Conservation (phyloP, 257 asterid genomes). For the Capsicum chinense region DNA sequence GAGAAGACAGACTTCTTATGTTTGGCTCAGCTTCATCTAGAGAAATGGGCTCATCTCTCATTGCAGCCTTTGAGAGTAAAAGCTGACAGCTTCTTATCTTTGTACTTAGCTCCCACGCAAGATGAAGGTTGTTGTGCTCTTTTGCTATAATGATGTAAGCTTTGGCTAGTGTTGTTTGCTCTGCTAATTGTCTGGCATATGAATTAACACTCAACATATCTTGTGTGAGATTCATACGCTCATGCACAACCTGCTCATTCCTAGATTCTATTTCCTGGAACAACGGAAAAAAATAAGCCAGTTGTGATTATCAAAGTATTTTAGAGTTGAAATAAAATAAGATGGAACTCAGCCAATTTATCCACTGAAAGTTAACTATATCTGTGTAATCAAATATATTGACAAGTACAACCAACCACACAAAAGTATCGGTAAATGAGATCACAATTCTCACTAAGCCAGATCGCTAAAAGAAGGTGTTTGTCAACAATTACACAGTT, state of each 20-base stretch:
- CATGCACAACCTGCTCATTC: conserved; percentile 49
- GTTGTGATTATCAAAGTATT: conserved; percentile 6
- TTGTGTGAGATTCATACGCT: conserved; percentile 60
- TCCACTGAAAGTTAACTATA: neutral
- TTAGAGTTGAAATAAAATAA: neutral
- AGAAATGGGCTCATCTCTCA: conserved; percentile 70
- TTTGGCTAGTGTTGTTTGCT: conserved; percentile 90
- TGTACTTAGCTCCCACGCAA: conserved; percentile 87
- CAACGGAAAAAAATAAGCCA: conserved; percentile 22
- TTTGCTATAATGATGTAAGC: conserved; percentile 84
- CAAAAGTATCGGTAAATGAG: neutral
- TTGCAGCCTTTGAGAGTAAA: conserved; percentile 85
- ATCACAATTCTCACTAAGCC: neutral
- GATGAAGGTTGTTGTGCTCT: conserved; percentile 81
- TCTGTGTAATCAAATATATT: neutral
- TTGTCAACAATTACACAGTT: neutral
- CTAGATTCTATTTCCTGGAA: conserved; percentile 64
- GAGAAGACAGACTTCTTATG: conserved; percentile 76
- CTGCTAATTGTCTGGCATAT: conserved; percentile 80
- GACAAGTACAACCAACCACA: neutral
- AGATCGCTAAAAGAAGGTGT: neutral
- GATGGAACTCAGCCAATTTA: conserved; percentile 22
- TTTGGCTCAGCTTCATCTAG: conserved; percentile 81
- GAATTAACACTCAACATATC: conserved; percentile 66
- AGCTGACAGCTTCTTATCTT: conserved; percentile 74